Conservation (phyloP, 108 stramenopile species). For the Nitzschia sp. region DNA sequence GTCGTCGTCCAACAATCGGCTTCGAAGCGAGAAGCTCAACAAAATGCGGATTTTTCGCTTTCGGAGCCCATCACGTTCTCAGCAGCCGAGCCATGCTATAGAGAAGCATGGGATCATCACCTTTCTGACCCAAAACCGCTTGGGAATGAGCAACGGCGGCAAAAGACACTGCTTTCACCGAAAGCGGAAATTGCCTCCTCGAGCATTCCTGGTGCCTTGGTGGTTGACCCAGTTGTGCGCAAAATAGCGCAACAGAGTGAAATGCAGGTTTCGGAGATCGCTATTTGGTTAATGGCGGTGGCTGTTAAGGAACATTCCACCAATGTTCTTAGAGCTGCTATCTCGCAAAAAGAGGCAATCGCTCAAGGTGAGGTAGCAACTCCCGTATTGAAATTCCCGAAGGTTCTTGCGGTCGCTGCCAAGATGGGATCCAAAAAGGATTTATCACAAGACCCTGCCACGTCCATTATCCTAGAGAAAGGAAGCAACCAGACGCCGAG, state of each 20-base stretch:
- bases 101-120: conserved; percentile 24
- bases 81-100: neutral
- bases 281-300: conserved; percentile 68
- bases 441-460: neutral
- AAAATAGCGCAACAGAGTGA: conserved; percentile 34
- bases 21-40: neutral
- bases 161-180: neutral
- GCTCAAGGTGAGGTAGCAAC: conserved; percentile 13
- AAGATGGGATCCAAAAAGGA: neutral
- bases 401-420: conserved; percentile 5
- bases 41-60: neutral
- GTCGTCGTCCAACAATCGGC: neutral
- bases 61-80: neutral
- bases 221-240: conserved; percentile 61
- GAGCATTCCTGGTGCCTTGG: conserved; percentile 64
- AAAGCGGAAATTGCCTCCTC: conserved; percentile 27
- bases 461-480: conserved; percentile 1
- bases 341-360: conserved; percentile 28
- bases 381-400: conserved; percentile 9
- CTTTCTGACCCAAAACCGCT: neutral
- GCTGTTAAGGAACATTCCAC: conserved; percentile 63
- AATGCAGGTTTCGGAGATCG: conserved; percentile 63
- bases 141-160: conserved; percentile 3
- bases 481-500: conserved; percentile 13
- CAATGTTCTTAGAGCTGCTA: conserved; percentile 40